Conservation (phyloP, 306 rosid species). For the Lagenaria siceraria region DNA sequence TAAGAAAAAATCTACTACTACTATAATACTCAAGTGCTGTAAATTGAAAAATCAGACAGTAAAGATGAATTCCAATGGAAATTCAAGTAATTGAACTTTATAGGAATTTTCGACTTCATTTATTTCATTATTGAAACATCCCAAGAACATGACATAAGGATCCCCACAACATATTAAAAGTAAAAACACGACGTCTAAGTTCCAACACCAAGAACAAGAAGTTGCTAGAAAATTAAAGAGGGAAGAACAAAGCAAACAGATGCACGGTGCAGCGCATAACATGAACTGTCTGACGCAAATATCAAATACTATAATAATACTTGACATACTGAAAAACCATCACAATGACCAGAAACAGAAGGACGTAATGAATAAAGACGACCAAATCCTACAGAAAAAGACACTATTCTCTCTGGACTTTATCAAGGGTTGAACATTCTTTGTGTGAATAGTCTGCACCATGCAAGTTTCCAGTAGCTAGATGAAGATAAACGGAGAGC, state of each 20-base stretch:
- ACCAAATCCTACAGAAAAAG: not conserved
- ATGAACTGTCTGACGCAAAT: not conserved
- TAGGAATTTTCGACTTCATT: not conserved
- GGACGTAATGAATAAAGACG: not conserved
- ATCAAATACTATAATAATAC: not conserved
- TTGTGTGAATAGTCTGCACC: not conserved
- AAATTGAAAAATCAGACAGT: not conserved
- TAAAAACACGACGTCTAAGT: not conserved
- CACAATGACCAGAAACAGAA: not conserved
- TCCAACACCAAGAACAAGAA: not conserved
- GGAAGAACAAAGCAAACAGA: not conserved
- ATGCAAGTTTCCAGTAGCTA: not conserved
- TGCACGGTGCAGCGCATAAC: not conserved
- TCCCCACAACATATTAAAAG: not conserved
- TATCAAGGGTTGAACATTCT: not conserved
- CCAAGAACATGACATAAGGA: not conserved
- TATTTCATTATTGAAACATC: constrained; percentile 1
- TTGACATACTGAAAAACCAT: not conserved
- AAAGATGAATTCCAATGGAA: not conserved
- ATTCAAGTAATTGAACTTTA: not conserved
- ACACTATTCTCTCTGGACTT: not conserved
- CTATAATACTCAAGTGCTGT: too few relatives aligned
- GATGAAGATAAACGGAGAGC: not conserved
- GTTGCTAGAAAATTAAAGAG: not conserved
- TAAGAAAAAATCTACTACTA: not conserved